Percentiles rank a stretch among this genome's conserved stretches.
Conservation (phyloP, 768 basidiomycete genomes). For the Pleurotus cornucopiae region DNA sequence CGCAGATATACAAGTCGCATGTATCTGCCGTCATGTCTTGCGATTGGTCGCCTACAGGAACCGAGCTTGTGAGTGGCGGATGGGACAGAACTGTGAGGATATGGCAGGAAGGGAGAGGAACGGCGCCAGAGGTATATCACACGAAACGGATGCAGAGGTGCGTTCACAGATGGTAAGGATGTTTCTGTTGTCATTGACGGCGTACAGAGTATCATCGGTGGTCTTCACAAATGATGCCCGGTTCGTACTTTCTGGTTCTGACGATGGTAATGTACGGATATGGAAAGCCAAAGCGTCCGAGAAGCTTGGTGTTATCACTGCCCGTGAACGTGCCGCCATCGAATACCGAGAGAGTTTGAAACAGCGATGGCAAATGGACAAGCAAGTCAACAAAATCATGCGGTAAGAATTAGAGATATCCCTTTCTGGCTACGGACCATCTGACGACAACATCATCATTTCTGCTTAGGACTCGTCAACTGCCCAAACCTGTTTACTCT, state of each 20-base stretch:
- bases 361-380: slow-evolving; percentile 85
- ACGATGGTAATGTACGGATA: slow-evolving; percentile 91
- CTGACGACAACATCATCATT: background rate
- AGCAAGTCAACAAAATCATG: slow-evolving; percentile 74
- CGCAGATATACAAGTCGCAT: slow-evolving; percentile 95
- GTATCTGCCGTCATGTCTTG: slow-evolving; percentile 96
- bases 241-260: slow-evolving; percentile 87
- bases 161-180: slow-evolving; percentile 7
- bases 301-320: slow-evolving; percentile 86
- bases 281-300: slow-evolving; percentile 95
- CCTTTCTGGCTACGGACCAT: background rate
- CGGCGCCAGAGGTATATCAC: slow-evolving; percentile 87
- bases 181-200: background rate
- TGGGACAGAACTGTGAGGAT: slow-evolving; percentile 94
- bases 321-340: slow-evolving; percentile 84
- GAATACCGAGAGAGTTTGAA: slow-evolving; percentile 90
- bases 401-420: slow-evolving; percentile 46
- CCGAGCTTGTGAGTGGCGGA: slow-evolving; percentile 93
- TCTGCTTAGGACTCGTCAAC: slow-evolving; percentile 59
- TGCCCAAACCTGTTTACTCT: slow-evolving; percentile 90
- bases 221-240: slow-evolving; percentile 87
- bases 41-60: slow-evolving; percentile 96
- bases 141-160: slow-evolving; percentile 99
- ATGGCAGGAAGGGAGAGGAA: slow-evolving; percentile 86
- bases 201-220: slow-evolving; percentile 76